Evolutionary conservation across 2,329 filamentous ascomycete species (phyloP), one percentile per base, ranked within the genome.

Genomic region (Neopestalotiopsis sp.): DNA sequence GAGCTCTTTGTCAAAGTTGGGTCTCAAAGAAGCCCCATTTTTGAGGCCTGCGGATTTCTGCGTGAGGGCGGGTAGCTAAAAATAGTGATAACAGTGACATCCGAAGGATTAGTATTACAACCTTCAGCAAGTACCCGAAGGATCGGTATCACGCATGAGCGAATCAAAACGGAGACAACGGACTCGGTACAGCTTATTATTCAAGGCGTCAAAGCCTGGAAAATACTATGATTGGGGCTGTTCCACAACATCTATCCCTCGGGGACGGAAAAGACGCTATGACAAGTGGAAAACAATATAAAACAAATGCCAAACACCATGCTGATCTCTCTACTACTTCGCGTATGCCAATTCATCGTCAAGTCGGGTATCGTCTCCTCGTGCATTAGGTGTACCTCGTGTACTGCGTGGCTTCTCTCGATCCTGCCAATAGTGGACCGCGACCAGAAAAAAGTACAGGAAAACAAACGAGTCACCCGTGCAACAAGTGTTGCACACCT

Each of bases 301-400:
- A 64, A 69, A 64, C 32, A 49, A 58, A 67, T 59, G 59, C 68
- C 61, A 57, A 69, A 69, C 68, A 69, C 68, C 68, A 42, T 67
- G 68, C 68, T 69, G 38, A 40, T 58, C 56, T 58, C 49, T 58
- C 49, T 32, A 61, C 70, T 66, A 58, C 67, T 70, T 56, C 59
- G 64, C 69, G 20, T 66, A 68, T 69, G 69, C 69, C 69, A 72
- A 70, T 52, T 52, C 45, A 69, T 74, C 72, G 70, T 74, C 70
- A 72, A 73, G 69, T 62, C 71, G 71, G 69, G 67, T 72, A 71
- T 75, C 73, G 68, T 74, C 72, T 75, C 70, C 72, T 74, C 72
- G 72, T 74, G 71, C 73, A 74, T 74, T 74, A 72, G 70, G 68
- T 71, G 71, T 69, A 70, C 49, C 59, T 40, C 65, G 72, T 66